These are phyloP conservation scores for Cyclotella atomus DNA, from an alignment of 108 stramenopile genomes.

Conservation along the genomic window DNA sequence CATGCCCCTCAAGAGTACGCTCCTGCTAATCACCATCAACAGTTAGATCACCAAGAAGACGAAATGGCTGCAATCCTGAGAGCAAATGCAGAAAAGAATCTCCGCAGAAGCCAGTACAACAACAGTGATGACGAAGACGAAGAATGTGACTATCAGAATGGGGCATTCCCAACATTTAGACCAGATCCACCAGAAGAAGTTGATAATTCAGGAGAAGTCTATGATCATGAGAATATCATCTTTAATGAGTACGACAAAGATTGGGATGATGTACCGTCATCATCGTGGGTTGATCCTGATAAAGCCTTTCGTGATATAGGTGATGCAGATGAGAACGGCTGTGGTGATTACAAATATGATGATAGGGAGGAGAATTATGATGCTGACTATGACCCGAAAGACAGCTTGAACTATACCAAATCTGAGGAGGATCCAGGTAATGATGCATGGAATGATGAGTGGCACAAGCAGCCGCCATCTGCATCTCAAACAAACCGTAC, in stretches of 20 bases:
- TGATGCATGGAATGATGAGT: background rate
- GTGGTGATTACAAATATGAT: background rate
- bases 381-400: background rate
- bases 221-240: background rate
- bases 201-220: background rate
- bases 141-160: background rate
- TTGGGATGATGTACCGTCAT: background rate
- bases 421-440: background rate
- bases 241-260: background rate
- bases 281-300: background rate
- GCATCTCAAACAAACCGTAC: background rate
- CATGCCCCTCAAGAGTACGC: no score
- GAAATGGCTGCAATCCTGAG: background rate
- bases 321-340: no score
- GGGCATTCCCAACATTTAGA: background rate
- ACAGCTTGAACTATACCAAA: background rate
- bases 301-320: background rate
- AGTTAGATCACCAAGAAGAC: no score
- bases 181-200: background rate
- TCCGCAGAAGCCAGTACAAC: constrained; percentile 10
- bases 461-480: background rate
- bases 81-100: no score
- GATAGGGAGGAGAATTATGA: background rate
- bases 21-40: no score
- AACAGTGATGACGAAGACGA: background rate